Evolutionary conservation across 768 basidiomycete species (phyloP).

Genomic region (Chlorophyllum brunneum): DNA sequence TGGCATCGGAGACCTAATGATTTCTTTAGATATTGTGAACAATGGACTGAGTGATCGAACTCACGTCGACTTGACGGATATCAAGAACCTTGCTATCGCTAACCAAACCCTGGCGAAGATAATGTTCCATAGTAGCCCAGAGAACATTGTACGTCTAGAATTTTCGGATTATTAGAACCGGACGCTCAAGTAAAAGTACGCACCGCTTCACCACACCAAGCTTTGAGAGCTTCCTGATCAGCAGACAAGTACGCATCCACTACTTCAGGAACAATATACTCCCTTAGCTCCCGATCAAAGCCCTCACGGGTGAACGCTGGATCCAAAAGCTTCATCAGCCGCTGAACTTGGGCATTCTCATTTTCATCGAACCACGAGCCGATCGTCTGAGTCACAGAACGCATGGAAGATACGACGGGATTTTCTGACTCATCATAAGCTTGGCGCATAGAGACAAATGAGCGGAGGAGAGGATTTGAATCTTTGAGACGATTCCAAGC

Average conservation of each 20-base stretch:
- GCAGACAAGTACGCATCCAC: constrained; percentile 94
- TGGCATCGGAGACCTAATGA: constrained; percentile 72
- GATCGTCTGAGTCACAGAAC: constrained; percentile 79
- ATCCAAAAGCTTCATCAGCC: constrained; percentile 84
- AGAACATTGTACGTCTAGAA: constrained; percentile 92
- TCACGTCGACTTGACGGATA: constrained; percentile 94
- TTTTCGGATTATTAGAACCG: constrained; percentile 9
- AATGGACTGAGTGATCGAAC: constrained; percentile 22
- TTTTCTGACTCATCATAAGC: constrained; percentile 92
- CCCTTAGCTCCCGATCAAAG: constrained; percentile 87
- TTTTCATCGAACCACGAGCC: constrained; percentile 96
- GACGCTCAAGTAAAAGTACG: constrained; percentile 24
- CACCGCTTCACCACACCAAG: constrained; percentile 96
- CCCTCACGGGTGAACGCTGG: constrained; percentile 81
- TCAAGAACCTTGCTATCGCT: constrained; percentile 94
- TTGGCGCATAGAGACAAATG: constrained; percentile 53
- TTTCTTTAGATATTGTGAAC: background rate
- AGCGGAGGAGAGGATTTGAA: constrained; percentile 71
- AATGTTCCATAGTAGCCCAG: constrained; percentile 97
- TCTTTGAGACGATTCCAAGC: constrained; percentile 79
- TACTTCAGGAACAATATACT: constrained; percentile 97
- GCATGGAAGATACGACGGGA: constrained; percentile 75
- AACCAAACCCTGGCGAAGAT: constrained; percentile 83
- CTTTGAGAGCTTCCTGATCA: constrained; percentile 78
- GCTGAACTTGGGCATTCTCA: constrained; percentile 93